Evolutionary conservation across 1,284 basidiomycete genomes (phyloP).

Genomic region (Sporisorium exsertum): DNA sequence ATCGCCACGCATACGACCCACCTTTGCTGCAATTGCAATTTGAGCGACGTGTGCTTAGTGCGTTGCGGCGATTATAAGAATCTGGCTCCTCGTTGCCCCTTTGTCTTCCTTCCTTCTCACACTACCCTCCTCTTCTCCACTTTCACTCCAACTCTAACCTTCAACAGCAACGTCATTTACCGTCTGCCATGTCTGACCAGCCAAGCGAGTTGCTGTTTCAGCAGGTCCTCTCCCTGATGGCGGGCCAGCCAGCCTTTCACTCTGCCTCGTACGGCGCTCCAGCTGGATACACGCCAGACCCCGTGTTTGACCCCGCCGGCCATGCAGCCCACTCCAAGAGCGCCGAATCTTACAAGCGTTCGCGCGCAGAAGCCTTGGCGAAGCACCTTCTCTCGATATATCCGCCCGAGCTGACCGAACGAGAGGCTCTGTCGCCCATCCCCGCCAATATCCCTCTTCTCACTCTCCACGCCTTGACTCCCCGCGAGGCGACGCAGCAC

Average conservation of each 20-base stretch:
- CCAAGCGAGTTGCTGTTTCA: too few relatives aligned
- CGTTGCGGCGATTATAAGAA: too few relatives aligned
- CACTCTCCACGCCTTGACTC: conserved; percentile 12
- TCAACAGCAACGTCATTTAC: not conserved
- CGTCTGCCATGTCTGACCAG: too few relatives aligned
- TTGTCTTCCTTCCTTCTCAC: not conserved
- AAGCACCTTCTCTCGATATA: not conserved
- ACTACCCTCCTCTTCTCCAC: not conserved
- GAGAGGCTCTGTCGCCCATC: conserved; percentile 17
- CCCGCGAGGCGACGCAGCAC: conserved; percentile 23
- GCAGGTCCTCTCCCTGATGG: not conserved
- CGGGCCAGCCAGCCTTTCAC: not conserved
- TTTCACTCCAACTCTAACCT: not conserved
- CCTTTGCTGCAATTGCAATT: not conserved
- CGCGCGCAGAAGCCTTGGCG: conserved; percentile 1
- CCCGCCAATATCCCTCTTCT: not conserved
- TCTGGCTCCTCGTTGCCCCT: not conserved
- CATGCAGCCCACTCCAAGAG: not conserved
- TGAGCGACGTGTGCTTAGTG: too few relatives aligned
- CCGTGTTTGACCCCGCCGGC: not conserved
- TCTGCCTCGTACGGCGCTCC: too few relatives aligned
- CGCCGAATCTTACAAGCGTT: not conserved
- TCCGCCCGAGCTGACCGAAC: not conserved
- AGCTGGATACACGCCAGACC: not conserved
- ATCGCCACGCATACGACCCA: not conserved